Evolutionary conservation across 768 basidiomycete species (phyloP).

Genomic region (Cubamyces lactineus): DNA sequence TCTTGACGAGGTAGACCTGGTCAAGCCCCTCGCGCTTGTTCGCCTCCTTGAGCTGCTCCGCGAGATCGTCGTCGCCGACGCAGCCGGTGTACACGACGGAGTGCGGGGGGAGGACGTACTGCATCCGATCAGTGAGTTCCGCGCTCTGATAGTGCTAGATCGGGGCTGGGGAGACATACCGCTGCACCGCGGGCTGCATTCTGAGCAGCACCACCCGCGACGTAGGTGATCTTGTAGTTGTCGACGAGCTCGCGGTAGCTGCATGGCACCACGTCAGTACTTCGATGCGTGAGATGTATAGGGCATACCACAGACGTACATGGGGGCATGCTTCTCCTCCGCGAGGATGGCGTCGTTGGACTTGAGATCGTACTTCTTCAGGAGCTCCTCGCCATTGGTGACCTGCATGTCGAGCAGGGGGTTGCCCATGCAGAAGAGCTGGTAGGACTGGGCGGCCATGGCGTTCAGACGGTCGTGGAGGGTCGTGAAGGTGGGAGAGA

Average conservation of each 20-base stretch:
- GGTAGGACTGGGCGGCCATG: slow-evolving; percentile 54
- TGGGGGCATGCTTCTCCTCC: slow-evolving; percentile 81
- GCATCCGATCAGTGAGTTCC: slow-evolving; percentile 15
- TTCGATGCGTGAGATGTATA: neutral
- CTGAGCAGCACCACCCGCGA: slow-evolving; percentile 96
- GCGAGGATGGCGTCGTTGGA: slow-evolving; percentile 97
- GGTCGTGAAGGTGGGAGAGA: slow-evolving; percentile 10
- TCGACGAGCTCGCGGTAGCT: slow-evolving; percentile 90
- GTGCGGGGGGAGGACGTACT: slow-evolving; percentile 89
- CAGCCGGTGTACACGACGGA: slow-evolving; percentile 95
- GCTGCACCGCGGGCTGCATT: slow-evolving; percentile 97
- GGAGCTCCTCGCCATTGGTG: slow-evolving; percentile 76
- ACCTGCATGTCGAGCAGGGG: slow-evolving; percentile 98
- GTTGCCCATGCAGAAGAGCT: slow-evolving; percentile 91
- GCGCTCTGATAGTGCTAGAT: neutral
- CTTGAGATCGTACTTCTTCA: slow-evolving; percentile 89
- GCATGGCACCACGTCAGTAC: neutral
- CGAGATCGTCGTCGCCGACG: slow-evolving; percentile 92
- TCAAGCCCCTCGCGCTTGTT: slow-evolving; percentile 92
- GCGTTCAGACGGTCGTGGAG: slow-evolving; percentile 3
- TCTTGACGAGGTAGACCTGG: slow-evolving; percentile 86
- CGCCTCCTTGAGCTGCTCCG: slow-evolving; percentile 83
- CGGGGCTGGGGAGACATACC: slow-evolving; percentile 50
- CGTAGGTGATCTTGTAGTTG: slow-evolving; percentile 80
- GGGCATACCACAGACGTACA: slow-evolving; percentile 54